phyloP scores from a whole-genome alignment of 2,329 filamentous ascomycete species.

The Stemphylium vesicarium region DNA sequence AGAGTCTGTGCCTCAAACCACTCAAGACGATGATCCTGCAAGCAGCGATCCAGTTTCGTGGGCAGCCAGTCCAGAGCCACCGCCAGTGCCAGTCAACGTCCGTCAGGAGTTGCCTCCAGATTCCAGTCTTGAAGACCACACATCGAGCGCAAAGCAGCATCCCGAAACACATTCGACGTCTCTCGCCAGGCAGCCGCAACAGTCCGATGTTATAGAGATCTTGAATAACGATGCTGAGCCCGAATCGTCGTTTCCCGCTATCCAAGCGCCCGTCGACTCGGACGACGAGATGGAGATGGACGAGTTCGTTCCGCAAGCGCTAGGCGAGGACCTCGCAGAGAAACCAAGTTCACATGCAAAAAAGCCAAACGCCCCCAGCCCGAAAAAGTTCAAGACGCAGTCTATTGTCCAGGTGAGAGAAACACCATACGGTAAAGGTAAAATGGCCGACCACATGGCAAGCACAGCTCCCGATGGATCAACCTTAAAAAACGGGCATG shows the following conservation, averaged over 20 bases:
- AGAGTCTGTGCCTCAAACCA: slow-evolving; percentile 6
- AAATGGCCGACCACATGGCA: slow-evolving; percentile 7
- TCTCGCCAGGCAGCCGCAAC: neutral
- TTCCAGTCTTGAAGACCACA: slow-evolving; percentile 29
- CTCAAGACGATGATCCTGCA: slow-evolving; percentile 10
- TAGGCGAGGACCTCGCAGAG: slow-evolving; percentile 31
- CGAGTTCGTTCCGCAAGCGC: slow-evolving; percentile 32
- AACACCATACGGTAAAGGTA: slow-evolving; percentile 35
- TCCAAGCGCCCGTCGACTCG: slow-evolving; percentile 10
- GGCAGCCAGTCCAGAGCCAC: slow-evolving; percentile 23
- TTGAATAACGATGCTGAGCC: slow-evolving; percentile 18
- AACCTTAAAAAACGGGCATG: slow-evolving; percentile 14
- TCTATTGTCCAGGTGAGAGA: slow-evolving; percentile 39
- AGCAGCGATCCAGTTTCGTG: slow-evolving; percentile 21
- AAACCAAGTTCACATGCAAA: neutral
- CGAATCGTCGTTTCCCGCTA: slow-evolving; percentile 27
- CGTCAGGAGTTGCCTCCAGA: slow-evolving; percentile 36
- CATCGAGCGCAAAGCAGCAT: neutral
- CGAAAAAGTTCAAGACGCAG: neutral
- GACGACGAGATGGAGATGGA: slow-evolving; percentile 43
- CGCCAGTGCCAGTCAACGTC: slow-evolving; percentile 13
- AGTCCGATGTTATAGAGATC: slow-evolving; percentile 6
- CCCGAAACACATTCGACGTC: neutral
- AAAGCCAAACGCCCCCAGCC: neutral
- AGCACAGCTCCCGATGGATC: neutral